These are phyloP conservation scores for Buxus sempervirens DNA, from an alignment of 164 flowering plant species.

Conservation along the genomic window DNA sequence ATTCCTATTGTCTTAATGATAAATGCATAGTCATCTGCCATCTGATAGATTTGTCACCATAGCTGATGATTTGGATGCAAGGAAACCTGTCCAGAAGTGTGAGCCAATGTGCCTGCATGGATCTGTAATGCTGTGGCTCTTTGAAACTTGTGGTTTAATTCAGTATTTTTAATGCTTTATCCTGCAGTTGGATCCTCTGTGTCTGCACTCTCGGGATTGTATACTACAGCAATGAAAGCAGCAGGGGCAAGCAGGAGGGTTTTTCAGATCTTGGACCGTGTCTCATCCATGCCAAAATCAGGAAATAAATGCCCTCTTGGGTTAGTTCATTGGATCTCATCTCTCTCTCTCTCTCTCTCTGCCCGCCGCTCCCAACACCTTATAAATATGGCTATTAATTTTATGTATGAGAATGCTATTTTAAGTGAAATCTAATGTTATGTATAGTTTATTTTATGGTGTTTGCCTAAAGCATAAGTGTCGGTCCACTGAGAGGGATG, in stretches of 20 bases:
- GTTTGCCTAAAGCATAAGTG: too few species aligned
- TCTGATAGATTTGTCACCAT: background rate
- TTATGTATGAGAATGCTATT: background rate
- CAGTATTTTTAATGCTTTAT: background rate
- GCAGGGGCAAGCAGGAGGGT: conserved; percentile 98
- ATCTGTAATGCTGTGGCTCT: background rate
- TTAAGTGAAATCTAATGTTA: background rate
- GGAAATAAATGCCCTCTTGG: conserved; percentile 80
- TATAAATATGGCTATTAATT: background rate
- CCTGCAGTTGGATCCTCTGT: conserved; percentile 85
- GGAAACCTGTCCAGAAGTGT: background rate
- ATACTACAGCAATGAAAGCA: conserved; percentile 93
- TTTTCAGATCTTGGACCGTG: conserved; percentile 90
- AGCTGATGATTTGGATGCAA: background rate
- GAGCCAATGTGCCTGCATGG: conserved; percentile 2
- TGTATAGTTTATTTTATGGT: background rate
- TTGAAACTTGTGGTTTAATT: background rate
- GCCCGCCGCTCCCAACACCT: background rate
- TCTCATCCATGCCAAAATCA: conserved; percentile 71
- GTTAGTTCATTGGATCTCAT: conserved; percentile 34
- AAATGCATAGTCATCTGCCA: background rate
- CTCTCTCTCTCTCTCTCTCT: conserved; percentile 8
- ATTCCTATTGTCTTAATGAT: background rate
- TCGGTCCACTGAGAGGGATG: too few species aligned
- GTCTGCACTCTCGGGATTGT: conserved; percentile 75